Conservation (phyloP, 371 early-diverging fungal species). For the Synchytrium microbalum region DNA sequence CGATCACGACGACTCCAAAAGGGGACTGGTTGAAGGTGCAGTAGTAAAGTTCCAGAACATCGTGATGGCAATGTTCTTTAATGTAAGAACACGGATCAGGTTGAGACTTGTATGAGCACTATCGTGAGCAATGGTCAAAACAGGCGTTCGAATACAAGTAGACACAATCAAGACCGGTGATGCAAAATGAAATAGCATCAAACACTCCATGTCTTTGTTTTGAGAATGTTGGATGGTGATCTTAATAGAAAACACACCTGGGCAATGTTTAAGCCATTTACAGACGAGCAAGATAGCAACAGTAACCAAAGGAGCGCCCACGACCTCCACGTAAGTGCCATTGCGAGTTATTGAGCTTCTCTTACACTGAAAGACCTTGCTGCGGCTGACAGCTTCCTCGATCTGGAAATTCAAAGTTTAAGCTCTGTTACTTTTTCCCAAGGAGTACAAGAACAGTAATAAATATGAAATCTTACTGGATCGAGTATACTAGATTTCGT, state of each 20-base stretch:
- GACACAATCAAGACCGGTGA: neutral
- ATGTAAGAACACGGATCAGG: neutral
- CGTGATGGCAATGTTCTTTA: neutral
- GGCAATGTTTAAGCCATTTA: neutral
- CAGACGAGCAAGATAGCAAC: neutral
- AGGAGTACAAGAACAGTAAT: neutral
- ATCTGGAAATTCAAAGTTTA: no score
- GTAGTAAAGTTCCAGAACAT: neutral
- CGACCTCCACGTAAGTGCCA: no score
- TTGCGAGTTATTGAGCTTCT: no score
- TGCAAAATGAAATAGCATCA: neutral
- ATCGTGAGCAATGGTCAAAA: neutral
- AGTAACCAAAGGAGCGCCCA: no score
- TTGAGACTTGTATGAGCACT: neutral
- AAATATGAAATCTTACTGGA: neutral
- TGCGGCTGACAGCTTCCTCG: no score
- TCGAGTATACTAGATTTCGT: neutral
- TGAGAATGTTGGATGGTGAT: neutral
- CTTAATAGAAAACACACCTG: neutral
- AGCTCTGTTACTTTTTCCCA: neutral
- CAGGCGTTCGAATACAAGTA: neutral
- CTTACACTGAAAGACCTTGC: no score
- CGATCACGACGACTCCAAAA: neutral
- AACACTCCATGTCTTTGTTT: neutral
- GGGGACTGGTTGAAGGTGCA: neutral